Conservation (phyloP, 805 yeast species). For the Myxozyma mucilagina region DNA sequence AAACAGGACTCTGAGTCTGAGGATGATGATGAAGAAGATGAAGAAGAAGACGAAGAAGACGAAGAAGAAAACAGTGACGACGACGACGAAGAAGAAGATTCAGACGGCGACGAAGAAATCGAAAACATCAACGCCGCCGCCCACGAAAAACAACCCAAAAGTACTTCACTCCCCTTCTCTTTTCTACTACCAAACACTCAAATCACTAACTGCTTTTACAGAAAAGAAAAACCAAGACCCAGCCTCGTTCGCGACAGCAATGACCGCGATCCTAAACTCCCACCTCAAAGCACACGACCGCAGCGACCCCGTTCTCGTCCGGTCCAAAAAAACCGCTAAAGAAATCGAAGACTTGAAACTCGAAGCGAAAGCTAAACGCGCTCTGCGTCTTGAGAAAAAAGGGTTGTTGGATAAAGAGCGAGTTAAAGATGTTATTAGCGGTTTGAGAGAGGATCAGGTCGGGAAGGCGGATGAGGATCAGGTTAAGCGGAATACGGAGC, state of each 20-base stretch:
- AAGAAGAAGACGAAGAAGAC: slow-evolving; percentile 33
- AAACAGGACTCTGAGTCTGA: slow-evolving; percentile 31
- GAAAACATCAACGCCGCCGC: slow-evolving; percentile 28
- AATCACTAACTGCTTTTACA: background rate
- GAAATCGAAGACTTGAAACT: slow-evolving; percentile 73
- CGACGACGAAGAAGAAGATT: slow-evolving; percentile 36
- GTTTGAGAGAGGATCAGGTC: slow-evolving; percentile 17
- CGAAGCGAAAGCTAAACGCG: slow-evolving; percentile 78
- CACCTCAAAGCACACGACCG: slow-evolving; percentile 86
- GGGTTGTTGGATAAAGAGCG: slow-evolving; percentile 65
- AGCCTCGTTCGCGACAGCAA: slow-evolving; percentile 74
- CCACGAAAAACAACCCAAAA: slow-evolving; percentile 20
- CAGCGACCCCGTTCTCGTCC: slow-evolving; percentile 84
- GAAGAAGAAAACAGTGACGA: slow-evolving; percentile 30
- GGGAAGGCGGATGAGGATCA: slow-evolving; percentile 63
- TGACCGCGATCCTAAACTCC: slow-evolving; percentile 80
- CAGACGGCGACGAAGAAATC: slow-evolving; percentile 39
- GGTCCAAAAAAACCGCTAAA: slow-evolving; percentile 60
- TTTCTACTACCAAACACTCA: too few relatives aligned
- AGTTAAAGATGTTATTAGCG: slow-evolving; percentile 56
- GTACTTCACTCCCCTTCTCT: slow-evolving; percentile 32
- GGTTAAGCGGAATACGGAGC: slow-evolving; percentile 51
- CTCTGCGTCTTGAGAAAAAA: slow-evolving; percentile 69
- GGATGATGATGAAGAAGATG: slow-evolving; percentile 32
- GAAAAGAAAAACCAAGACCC: slow-evolving; percentile 66